Conservation (phyloP, 345 rosid genomes). For the Pugionium cornutum region DNA sequence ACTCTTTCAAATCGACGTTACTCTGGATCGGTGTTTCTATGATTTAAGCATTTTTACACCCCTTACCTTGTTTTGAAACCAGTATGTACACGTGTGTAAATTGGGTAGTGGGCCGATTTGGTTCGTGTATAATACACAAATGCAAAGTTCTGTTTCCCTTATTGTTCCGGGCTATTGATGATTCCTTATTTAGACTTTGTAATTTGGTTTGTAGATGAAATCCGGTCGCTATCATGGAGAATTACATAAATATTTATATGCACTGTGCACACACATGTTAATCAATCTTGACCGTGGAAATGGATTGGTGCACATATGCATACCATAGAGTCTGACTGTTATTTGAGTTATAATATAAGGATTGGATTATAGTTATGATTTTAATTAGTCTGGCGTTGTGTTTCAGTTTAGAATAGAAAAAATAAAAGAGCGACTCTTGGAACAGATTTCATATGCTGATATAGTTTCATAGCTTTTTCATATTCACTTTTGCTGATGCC, state of each 20-base stretch:
- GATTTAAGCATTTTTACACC: background rate
- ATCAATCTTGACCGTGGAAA: background rate
- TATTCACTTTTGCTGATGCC: constrained; percentile 16
- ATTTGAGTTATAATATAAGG: background rate
- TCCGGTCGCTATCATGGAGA: constrained; percentile 27
- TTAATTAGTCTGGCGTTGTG: background rate
- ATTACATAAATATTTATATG: background rate
- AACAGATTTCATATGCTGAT: background rate
- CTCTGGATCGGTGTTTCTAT: constrained; percentile 8
- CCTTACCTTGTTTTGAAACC: constrained; percentile 1
- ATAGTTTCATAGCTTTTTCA: background rate
- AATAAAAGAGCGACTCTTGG: background rate
- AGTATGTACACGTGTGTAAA: constrained; percentile 28
- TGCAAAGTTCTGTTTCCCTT: constrained; percentile 5
- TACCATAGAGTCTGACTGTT: background rate
- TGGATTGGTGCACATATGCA: background rate
- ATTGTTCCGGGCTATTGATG: constrained; percentile 7
- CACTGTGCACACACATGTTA: too few species aligned
- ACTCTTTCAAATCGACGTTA: background rate
- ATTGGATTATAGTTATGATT: background rate
- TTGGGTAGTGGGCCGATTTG: background rate
- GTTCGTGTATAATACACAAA: background rate
- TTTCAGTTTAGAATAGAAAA: background rate
- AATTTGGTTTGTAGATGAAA: constrained; percentile 9
- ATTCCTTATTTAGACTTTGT: background rate